A percentile compares a stretch with the other conserved stretches of the same genome.
Evolutionary conservation across 495 filamentous ascomycete genomes (phyloP).

Genomic region (Penicillium cinerascens): DNA sequence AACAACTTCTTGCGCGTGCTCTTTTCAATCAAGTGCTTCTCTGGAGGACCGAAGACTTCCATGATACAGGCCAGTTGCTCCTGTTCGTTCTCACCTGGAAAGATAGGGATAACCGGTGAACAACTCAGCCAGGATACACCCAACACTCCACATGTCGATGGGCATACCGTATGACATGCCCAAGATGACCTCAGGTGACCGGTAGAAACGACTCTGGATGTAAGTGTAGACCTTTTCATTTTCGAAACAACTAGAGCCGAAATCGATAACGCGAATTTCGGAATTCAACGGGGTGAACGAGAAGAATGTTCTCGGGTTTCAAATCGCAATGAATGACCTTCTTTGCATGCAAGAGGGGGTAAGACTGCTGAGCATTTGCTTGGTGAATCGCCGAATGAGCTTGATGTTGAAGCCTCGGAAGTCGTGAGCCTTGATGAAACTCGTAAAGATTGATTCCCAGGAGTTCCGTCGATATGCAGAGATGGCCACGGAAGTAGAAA

Average conservation of each 20-base stretch:
- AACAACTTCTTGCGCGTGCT: conserved; percentile 95
- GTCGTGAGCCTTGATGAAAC: conserved; percentile 95
- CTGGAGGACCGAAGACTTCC: conserved; percentile 97
- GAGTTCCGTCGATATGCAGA: conserved; percentile 97
- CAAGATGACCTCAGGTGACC: conserved; percentile 95
- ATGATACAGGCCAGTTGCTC: conserved; percentile 98
- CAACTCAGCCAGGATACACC: conserved; percentile 93
- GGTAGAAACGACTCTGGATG: conserved; percentile 97
- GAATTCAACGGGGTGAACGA: conserved; percentile 89
- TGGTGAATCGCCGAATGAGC: conserved; percentile 91
- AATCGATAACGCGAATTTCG: conserved; percentile 97
- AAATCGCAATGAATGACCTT: conserved; percentile 97
- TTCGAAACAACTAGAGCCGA: conserved; percentile 94
- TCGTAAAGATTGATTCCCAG: conserved; percentile 99
- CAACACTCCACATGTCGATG: conserved; percentile 98
- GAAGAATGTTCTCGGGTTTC: conserved; percentile 94
- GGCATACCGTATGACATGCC: conserved; percentile 97
- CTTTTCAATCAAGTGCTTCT: conserved; percentile 97
- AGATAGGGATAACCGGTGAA: conserved; percentile 95
- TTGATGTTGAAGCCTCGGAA: conserved; percentile 92
- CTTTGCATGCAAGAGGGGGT: conserved; percentile 78
- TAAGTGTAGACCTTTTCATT: conserved; percentile 99
- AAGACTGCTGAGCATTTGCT: conserved; percentile 87
- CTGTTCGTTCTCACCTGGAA: conserved; percentile 97
- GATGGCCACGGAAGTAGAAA: conserved; percentile 97